Percentiles rank a stretch among this genome's conserved stretches.
Conservation (phyloP, 148 eudicot genomes). For the Pouteria glomerata region DNA sequence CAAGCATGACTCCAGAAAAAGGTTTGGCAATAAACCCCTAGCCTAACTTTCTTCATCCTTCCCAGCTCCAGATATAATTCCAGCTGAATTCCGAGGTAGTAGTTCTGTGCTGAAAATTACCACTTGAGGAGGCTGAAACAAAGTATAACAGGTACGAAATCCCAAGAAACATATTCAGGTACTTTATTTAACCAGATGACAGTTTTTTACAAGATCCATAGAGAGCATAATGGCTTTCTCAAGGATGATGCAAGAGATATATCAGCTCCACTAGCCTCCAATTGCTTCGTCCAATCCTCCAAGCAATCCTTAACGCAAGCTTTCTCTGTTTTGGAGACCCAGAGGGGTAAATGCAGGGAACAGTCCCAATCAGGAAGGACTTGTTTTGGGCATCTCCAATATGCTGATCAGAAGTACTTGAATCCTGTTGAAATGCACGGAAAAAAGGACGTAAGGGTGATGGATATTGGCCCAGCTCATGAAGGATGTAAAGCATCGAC, state of each 20-base stretch:
- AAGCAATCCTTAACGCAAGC: conserved; percentile 59
- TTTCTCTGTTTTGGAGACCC: conserved; percentile 72
- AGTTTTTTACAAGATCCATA: conserved; percentile 86
- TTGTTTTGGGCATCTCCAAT: conserved; percentile 16
- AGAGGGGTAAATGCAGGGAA: conserved; percentile 89
- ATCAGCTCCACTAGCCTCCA: conserved; percentile 93
- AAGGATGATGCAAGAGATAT: conserved; percentile 55
- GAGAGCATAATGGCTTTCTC: conserved; percentile 79
- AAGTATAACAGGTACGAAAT: conserved; percentile 86
- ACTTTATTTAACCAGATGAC: conserved; percentile 96
- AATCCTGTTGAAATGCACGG: conserved; percentile 27
- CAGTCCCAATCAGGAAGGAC: conserved; percentile 59
- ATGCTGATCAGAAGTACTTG: conserved; percentile 13
- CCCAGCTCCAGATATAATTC: conserved; percentile 96
- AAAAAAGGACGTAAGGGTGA: neutral
- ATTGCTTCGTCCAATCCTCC: conserved; percentile 51
- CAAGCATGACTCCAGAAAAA: conserved; percentile 82
- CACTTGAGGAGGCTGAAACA: conserved; percentile 61
- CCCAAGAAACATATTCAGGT: conserved; percentile 87
- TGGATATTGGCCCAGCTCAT: neutral
- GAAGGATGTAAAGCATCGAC: neutral
- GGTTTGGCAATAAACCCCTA: conserved; percentile 69
- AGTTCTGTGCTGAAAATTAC: conserved; percentile 46
- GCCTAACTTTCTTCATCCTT: conserved; percentile 99
- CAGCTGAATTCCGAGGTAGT: conserved; percentile 87